Conservation (phyloP, 2,329 filamentous ascomycete genomes). For the Fusarium luffae region DNA sequence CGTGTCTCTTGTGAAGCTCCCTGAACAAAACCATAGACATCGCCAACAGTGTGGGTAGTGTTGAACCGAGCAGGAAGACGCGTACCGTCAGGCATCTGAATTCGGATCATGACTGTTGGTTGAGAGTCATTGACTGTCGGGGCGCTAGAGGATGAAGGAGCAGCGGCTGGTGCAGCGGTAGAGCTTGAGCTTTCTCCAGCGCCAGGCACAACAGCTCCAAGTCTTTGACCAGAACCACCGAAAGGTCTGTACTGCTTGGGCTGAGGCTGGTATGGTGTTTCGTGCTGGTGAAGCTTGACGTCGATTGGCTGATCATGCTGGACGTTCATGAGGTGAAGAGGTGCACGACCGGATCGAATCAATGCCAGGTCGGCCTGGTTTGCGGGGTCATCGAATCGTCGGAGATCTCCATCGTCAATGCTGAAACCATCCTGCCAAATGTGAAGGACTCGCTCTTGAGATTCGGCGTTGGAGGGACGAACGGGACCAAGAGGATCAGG, state of each 20-base stretch:
- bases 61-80: constrained; percentile 85
- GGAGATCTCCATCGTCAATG: constrained; percentile 82
- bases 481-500: constrained; percentile 64
- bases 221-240: constrained; percentile 74
- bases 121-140: constrained; percentile 69
- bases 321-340: constrained; percentile 82
- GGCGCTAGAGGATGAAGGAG: constrained; percentile 51
- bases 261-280: constrained; percentile 74
- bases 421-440: constrained; percentile 89
- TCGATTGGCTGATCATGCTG: constrained; percentile 79
- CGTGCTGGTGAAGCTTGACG: constrained; percentile 81
- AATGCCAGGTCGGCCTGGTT: constrained; percentile 78
- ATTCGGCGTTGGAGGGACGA: constrained; percentile 51
- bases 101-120: constrained; percentile 76
- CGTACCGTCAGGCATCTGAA: constrained; percentile 82
- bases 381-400: constrained; percentile 80
- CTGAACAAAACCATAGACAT: constrained; percentile 80
- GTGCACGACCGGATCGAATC: constrained; percentile 81
- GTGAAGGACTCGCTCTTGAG: constrained; percentile 76
- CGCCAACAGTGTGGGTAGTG: constrained; percentile 78
- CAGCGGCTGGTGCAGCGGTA: constrained; percentile 39
- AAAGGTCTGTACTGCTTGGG: constrained; percentile 84
- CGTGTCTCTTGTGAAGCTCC: constrained; percentile 69
- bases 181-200: constrained; percentile 46
- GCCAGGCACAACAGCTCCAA: constrained; percentile 82